Base-by-base conservation (phyloP, 345 rosid genomes). In the Eucalyptus melliodora region DNA sequence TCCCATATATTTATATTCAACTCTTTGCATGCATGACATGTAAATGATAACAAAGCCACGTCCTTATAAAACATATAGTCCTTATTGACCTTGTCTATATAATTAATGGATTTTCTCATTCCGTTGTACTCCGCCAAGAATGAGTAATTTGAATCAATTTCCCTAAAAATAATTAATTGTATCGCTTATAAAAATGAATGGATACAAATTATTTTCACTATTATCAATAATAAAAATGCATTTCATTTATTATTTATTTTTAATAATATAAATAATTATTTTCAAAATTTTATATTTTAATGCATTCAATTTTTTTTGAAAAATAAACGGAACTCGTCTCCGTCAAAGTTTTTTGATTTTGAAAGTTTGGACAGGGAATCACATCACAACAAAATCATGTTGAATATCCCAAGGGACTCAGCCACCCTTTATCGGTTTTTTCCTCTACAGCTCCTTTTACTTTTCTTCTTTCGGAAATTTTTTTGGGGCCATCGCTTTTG, bases 141-240 rank as follows among this genome's bases (percentile, higher is more conserved):
- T 53, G 56, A 69, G 37, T 9, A 10, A 9, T 31, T 69, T 34
- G 9, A 27, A 60, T 10, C 7, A 60, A 60, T 5, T 60, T 60
- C 9, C 1, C 3, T 9, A 69, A 69, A 31, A 9, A 69, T 34
- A 19, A 16, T 69, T 10, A 8, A 4, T 8, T 9, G 4, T 69
- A 3, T 34, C 14, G 5, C 4, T 72, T 19, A 19, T 23, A 40
- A 72, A 72, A 9, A 37, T 2, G 3, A 34, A 37, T 6, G 27
- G 11, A 72, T 11, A 1, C 3, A 72, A 10, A 19, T 5, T 37
- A 37, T 10, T 72, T 11, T 37, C 8, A 11, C 12, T 7, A 10
- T 37, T 10, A 1, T 37, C 0, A 9, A 37, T 72, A 37, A 72
- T 6, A 5, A 37, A 72, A 37, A 19, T 9, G 0, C 5, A 9